Evolutionary conservation across 2,329 filamentous ascomycete species (phyloP).

Genomic region (Emergomyces orientalis): DNA sequence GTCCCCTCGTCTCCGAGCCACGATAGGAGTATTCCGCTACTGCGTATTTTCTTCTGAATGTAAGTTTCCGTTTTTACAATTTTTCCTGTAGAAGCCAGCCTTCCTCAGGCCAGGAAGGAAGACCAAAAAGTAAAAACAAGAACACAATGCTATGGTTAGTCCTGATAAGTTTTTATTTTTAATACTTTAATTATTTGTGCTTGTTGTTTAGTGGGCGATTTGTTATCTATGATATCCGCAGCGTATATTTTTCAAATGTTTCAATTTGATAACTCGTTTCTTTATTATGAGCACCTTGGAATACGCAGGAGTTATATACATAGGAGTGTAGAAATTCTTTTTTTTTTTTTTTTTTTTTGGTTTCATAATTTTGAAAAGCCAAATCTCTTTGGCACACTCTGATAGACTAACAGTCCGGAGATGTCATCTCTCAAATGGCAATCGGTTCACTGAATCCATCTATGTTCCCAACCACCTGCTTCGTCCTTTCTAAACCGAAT

Average conservation of each 20-base stretch:
- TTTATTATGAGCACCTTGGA: neutral
- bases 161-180: neutral
- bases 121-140: neutral
- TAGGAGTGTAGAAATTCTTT: no score
- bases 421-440: no score
- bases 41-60: slow-evolving; percentile 9
- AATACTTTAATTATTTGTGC: slow-evolving; percentile 2
- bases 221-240: neutral
- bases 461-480: no score
- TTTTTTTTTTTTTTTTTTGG: no score
- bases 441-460: no score
- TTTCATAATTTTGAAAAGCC: no score
- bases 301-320: no score
- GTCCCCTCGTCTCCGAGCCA: neutral
- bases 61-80: slow-evolving; percentile 12
- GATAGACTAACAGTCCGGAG: no score
- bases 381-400: no score
- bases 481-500: no score
- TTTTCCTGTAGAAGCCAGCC: neutral
- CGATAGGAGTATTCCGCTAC: slow-evolving; percentile 4
- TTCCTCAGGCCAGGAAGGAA: neutral
- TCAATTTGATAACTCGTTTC: neutral
- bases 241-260: neutral
- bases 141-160: slow-evolving; percentile 10
- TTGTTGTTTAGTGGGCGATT: neutral